Evolutionary conservation across 352 stramenopile species (phyloP), one percentile per base, ranked within the genome.

Genomic region (Phytophthora gonapodyides): DNA sequence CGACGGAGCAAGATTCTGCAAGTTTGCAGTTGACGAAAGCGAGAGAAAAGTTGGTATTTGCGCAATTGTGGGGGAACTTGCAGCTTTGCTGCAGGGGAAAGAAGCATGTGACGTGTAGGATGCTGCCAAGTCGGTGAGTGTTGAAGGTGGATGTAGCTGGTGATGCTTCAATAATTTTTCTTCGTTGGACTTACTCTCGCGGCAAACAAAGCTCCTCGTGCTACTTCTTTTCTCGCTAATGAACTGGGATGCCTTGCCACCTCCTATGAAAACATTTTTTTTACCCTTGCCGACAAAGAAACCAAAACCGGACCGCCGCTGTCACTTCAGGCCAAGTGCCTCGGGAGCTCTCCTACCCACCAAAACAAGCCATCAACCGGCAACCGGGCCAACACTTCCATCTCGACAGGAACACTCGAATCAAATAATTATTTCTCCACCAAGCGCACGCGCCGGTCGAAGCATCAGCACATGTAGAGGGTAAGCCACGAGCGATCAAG

Each of bases 401-500:
- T 15, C 11, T 51, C 38, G 2, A 15, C 5, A 6, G 12, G 35
- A 24, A 15, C 45, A 13, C 10, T 47, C 13, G 7, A 10, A 27
- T 65, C 52, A 41, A 42, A 49, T 16, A 35, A n/a, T 2, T 59
- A 34, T 0, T 45, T 37, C 30, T 19, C 27, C 6, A 61, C 38
- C 16, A 73, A 40, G 36, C 35, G 37, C 38, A 69, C n/a, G 21
- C 21, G 19, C 34, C 48, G 53, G 16, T 69, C 65, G 36, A 66
- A 70, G 42, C 47, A 59, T 56, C 56, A 75, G 30, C 66, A 61
- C 61, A 75, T 57, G 35, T 51, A 44, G 7, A 75, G 17, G 1
- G 51, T 69, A 4, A 42, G 9, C 30, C 56, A 54, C 3, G 46
- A 47, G 7, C 52, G 56, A 48, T 65, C 47, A 13, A 69, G 52